Percentiles rank a stretch among this genome's conserved stretches.
These are phyloP conservation scores for Cucurbita pepo DNA, from an alignment of 306 rosid species.

Conservation along the genomic window DNA sequence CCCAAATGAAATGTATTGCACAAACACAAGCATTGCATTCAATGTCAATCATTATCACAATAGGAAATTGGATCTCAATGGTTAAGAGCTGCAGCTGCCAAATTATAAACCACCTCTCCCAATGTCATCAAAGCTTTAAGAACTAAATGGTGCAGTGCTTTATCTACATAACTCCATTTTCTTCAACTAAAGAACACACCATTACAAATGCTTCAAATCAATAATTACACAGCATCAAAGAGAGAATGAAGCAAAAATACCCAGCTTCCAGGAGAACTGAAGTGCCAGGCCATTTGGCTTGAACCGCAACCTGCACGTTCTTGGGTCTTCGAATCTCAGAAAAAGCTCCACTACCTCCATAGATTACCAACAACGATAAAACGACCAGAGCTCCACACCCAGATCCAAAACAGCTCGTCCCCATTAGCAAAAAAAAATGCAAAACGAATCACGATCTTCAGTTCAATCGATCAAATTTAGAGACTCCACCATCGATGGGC, in stretches of 20 bases:
- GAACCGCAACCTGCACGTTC: slow-evolving; percentile 67
- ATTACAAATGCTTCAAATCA: not conserved
- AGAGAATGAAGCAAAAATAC: slow-evolving; percentile 17
- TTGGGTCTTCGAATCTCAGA: slow-evolving; percentile 39
- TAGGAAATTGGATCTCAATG: not conserved
- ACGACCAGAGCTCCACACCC: slow-evolving; percentile 20
- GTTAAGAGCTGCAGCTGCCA: not conserved
- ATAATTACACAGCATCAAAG: not conserved
- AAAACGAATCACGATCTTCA: slow-evolving; percentile 6
- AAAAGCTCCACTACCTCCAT: slow-evolving; percentile 16
- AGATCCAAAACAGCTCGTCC: slow-evolving; percentile 24
- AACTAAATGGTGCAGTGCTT: not conserved
- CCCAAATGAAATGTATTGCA: not conserved
- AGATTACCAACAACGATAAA: slow-evolving; percentile 16
- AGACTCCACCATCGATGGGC: slow-evolving; percentile 13
- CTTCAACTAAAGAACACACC: not conserved
- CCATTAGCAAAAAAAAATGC: slow-evolving; percentile 14
- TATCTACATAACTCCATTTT: not conserved
- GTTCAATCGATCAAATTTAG: not conserved
- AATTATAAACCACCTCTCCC: not conserved
- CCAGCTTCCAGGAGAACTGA: slow-evolving; percentile 89
- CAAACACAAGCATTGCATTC: not conserved
- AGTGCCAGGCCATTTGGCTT: slow-evolving; percentile 77
- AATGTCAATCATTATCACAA: not conserved
- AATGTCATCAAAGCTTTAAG: not conserved